phyloP scores from a whole-genome alignment of 2,329 filamentous ascomycete genomes.

The Exutisphaerella laricina region DNA sequence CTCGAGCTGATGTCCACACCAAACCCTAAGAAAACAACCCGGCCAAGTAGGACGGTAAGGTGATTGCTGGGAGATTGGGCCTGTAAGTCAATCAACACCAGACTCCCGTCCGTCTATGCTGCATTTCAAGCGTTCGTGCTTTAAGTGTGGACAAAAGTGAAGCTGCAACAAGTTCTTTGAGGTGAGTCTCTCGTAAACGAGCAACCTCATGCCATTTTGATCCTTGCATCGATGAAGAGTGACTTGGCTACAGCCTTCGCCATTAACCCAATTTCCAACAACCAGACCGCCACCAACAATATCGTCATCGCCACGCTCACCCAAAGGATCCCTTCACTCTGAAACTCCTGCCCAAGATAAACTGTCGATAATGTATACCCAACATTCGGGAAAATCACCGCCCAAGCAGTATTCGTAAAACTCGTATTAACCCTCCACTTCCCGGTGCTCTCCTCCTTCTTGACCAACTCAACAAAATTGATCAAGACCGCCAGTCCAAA shows the following conservation, averaged over 20 bases:
- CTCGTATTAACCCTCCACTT: conserved; percentile 13
- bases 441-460: conserved; percentile 8
- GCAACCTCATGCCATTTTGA: conserved; percentile 16
- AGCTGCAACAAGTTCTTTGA: too few species aligned
- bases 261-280: conserved; percentile 47
- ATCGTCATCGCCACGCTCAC: conserved; percentile 54
- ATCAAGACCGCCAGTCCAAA: conserved; percentile 20
- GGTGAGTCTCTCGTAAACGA: too few species aligned
- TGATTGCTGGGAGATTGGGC: too few species aligned
- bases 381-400: conserved; percentile 61
- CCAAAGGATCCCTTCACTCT: conserved; percentile 49
- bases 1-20: too few species aligned
- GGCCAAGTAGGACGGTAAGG: too few species aligned
- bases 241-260: conserved; percentile 44
- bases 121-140: too few species aligned
- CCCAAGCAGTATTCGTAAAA: conserved; percentile 19
- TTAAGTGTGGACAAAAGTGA: too few species aligned
- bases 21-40: too few species aligned
- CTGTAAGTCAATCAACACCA: too few species aligned
- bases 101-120: too few species aligned
- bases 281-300: conserved; percentile 51
- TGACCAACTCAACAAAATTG: conserved; percentile 11
- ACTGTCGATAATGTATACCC: conserved; percentile 58
- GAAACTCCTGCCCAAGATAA: conserved; percentile 47
- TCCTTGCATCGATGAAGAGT: conserved; percentile 20